phyloP scores from a whole-genome alignment of 495 filamentous ascomycete genomes.

The Xylaria curta region DNA sequence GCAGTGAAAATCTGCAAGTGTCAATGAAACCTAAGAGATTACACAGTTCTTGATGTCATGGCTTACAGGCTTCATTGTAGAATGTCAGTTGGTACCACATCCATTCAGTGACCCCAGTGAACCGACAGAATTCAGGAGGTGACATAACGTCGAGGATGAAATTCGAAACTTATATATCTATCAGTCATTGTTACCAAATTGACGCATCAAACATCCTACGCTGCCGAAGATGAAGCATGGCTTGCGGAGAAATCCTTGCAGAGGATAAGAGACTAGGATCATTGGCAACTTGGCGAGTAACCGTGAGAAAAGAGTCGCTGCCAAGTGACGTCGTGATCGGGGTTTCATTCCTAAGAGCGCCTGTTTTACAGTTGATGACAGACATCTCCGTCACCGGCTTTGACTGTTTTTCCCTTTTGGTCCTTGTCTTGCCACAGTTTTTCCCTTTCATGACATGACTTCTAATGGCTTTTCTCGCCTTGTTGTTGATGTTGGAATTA shows the following conservation, averaged over 20 bases:
- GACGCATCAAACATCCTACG: not conserved
- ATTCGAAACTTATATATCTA: not conserved
- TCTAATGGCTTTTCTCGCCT: conserved; percentile 34
- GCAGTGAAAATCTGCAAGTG: conserved; percentile 19
- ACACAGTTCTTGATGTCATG: not conserved
- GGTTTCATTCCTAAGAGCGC: not conserved
- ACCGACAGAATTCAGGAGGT: conserved; percentile 16
- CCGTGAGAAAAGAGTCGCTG: not conserved
- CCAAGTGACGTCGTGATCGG: not conserved
- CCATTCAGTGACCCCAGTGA: not conserved
- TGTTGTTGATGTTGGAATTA: conserved; percentile 27
- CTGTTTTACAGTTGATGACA: not conserved
- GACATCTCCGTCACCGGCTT: not conserved
- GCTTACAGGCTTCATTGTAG: conserved; percentile 22
- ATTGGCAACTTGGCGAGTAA: conserved; percentile 1
- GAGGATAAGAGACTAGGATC: not conserved
- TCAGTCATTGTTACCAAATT: not conserved
- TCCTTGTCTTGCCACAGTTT: conserved; percentile 34
- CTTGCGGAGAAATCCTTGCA: not conserved
- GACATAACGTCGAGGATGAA: conserved; percentile 5
- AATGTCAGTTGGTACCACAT: conserved; percentile 21
- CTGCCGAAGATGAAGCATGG: conserved; percentile 10
- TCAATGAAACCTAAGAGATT: not conserved
- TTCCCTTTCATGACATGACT: conserved; percentile 45
- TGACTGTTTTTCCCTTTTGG: conserved; percentile 7